Evolutionary conservation across 2,329 filamentous ascomycete species (phyloP).

Genomic region (Penicillium decumbens): DNA sequence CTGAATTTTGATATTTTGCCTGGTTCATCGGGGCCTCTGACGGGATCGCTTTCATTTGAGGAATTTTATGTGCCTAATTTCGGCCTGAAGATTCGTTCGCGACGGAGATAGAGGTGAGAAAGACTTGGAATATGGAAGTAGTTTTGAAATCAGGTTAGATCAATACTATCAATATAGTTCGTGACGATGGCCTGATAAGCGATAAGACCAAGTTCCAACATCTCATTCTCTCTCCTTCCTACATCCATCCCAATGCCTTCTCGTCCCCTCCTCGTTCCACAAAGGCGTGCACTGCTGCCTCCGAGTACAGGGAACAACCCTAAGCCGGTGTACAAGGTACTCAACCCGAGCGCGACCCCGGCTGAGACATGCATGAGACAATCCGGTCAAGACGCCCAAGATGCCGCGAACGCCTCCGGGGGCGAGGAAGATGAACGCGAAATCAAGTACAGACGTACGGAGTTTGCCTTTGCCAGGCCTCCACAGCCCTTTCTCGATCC

Average conservation of each 20-base stretch:
- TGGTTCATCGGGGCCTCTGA: constrained; percentile 6
- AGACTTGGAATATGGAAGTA: background rate
- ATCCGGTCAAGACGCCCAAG: constrained; percentile 1
- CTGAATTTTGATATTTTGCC: constrained; percentile 15
- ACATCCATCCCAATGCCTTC: background rate
- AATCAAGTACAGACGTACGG: constrained; percentile 14
- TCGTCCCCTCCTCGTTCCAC: constrained; percentile 25
- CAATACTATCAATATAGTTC: background rate
- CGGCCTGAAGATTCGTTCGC: constrained; percentile 24
- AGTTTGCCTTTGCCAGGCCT: constrained; percentile 32
- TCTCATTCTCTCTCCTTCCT: background rate
- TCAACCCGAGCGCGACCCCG: constrained; percentile 24
- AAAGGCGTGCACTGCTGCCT: constrained; percentile 26
- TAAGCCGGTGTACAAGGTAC: constrained; percentile 6
- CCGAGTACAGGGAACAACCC: constrained; percentile 1
- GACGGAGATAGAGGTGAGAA: constrained; percentile 26
- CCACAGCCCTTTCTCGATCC: constrained; percentile 41
- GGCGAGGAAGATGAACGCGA: background rate
- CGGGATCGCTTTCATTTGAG: constrained; percentile 22
- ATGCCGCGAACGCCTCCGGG: background rate
- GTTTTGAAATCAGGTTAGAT: background rate
- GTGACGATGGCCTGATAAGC: background rate
- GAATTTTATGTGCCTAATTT: constrained; percentile 25
- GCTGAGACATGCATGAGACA: constrained; percentile 18
- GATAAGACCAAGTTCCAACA: background rate